A percentile compares a stretch with the other conserved stretches of the same genome.
Evolutionary conservation across 2,329 filamentous ascomycete species (phyloP).

Genomic region (Neocucurbitaria cava): DNA sequence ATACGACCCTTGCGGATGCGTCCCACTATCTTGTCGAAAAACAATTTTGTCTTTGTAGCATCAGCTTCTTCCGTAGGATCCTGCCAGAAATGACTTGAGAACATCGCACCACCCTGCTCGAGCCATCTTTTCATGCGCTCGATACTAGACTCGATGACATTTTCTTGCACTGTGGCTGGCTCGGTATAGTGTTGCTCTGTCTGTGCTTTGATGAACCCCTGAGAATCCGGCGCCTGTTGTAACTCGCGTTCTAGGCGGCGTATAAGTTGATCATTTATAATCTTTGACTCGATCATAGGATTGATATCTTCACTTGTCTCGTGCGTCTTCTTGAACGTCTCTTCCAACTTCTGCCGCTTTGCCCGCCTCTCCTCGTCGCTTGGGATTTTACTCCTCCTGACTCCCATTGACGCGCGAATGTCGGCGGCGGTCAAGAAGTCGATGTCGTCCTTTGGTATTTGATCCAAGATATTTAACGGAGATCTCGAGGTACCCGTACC

Average conservation of each 20-base stretch:
- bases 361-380: conserved; percentile 19
- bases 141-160: conserved; percentile 30
- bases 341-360: conserved; percentile 35
- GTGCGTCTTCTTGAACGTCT: conserved; percentile 27
- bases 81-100: conserved; percentile 42
- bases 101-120: conserved; percentile 29
- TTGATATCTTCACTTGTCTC: conserved; percentile 20
- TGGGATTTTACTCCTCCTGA: conserved; percentile 16
- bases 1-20: conserved; percentile 29
- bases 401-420: conserved; percentile 53
- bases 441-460: conserved; percentile 48
- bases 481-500: conserved; percentile 10
- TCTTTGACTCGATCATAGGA: conserved; percentile 30
- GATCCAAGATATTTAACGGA: conserved; percentile 37
- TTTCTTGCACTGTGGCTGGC: not conserved
- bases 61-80: conserved; percentile 38
- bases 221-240: conserved; percentile 10
- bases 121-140: conserved; percentile 41
- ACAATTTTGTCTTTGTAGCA: conserved; percentile 25
- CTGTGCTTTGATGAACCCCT: not conserved
- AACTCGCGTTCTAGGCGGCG: conserved; percentile 34
- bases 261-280: conserved; percentile 39
- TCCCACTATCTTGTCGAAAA: conserved; percentile 26
- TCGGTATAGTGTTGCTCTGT: not conserved
- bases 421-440: conserved; percentile 52